phyloP scores from a whole-genome alignment of 148 eudicot species.

The Salicornia ramosissima region DNA sequence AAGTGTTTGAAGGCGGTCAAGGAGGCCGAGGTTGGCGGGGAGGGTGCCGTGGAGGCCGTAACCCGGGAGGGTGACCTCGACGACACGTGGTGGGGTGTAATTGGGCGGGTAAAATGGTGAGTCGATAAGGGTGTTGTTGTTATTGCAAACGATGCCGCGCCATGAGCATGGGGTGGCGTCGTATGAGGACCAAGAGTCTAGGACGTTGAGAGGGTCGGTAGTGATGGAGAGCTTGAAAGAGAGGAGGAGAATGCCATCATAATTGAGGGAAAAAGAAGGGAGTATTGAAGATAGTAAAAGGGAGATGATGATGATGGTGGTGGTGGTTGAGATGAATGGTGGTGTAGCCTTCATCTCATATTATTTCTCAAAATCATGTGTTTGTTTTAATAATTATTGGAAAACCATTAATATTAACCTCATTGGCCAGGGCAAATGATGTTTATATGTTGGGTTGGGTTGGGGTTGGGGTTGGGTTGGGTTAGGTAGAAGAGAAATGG shows the following conservation, averaged over 20 bases:
- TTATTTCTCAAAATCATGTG: no score
- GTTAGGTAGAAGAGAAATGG: no score
- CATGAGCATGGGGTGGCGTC: conserved; percentile 76
- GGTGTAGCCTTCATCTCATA: conserved; percentile 12
- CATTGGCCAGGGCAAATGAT: no score
- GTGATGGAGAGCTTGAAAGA: conserved; percentile 58
- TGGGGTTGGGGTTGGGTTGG: no score
- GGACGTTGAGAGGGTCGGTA: conserved; percentile 52
- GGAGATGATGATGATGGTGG: conserved; percentile 9
- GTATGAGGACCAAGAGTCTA: conserved; percentile 46
- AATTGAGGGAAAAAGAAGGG: conserved; percentile 27
- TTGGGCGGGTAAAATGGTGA: no score
- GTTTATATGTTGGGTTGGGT: no score
- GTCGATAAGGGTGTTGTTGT: no score
- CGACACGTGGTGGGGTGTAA: conserved; percentile 38
- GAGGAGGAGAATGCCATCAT: conserved; percentile 65
- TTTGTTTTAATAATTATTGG: no score
- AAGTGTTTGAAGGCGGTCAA: conserved; percentile 47
- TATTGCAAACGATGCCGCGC: conserved; percentile 55
- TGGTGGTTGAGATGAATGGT: neutral
- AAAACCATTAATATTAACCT: no score
- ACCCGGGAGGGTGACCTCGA: conserved; percentile 47
- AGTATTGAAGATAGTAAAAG: no score
- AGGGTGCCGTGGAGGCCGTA: conserved; percentile 59
- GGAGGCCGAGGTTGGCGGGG: conserved; percentile 54